Evolutionary conservation across 345 rosid species (phyloP).

Genomic region (Geranium rotundifolium): DNA sequence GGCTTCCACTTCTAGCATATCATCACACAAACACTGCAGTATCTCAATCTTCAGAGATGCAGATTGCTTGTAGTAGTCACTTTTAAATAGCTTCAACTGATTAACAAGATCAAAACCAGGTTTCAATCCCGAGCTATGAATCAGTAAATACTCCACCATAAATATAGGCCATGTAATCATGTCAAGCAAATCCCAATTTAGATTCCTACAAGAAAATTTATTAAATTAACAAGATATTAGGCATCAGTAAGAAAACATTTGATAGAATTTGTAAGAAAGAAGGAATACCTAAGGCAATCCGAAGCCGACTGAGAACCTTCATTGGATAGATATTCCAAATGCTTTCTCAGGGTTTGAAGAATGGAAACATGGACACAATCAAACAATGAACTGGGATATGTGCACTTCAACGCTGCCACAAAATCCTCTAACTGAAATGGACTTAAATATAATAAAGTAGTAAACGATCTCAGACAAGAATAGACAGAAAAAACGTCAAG

Average conservation of each 20-base stretch:
- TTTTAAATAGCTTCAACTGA: slow-evolving; percentile 41
- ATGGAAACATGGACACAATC: slow-evolving; percentile 78
- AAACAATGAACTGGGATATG: slow-evolving; percentile 46
- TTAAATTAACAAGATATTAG: slow-evolving; percentile 10
- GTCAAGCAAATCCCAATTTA: slow-evolving; percentile 79
- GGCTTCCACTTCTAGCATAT: slow-evolving; percentile 63
- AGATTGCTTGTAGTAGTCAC: slow-evolving; percentile 67
- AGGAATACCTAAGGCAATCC: slow-evolving; percentile 74
- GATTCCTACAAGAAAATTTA: slow-evolving; percentile 58
- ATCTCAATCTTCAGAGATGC: slow-evolving; percentile 54
- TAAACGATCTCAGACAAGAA: slow-evolving; percentile 84
- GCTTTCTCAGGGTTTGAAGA: slow-evolving; percentile 59
- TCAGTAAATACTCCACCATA: slow-evolving; percentile 61
- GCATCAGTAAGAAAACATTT: slow-evolving; percentile 5
- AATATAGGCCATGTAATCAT: slow-evolving; percentile 77
- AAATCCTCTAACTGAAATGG: slow-evolving; percentile 91
- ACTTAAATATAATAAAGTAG: slow-evolving; percentile 69
- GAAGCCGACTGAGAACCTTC: slow-evolving; percentile 81
- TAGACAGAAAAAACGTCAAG: slow-evolving; percentile 62
- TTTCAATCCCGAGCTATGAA: slow-evolving; percentile 45
- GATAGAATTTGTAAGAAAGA: slow-evolving; percentile 3
- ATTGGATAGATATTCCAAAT: slow-evolving; percentile 56
- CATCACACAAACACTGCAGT: slow-evolving; percentile 65
- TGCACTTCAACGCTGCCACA: slow-evolving; percentile 51
- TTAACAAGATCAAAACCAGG: slow-evolving; percentile 40